Base-by-base conservation (phyloP, 306 rosid species). In the Lithocarpus polystachyus region DNA sequence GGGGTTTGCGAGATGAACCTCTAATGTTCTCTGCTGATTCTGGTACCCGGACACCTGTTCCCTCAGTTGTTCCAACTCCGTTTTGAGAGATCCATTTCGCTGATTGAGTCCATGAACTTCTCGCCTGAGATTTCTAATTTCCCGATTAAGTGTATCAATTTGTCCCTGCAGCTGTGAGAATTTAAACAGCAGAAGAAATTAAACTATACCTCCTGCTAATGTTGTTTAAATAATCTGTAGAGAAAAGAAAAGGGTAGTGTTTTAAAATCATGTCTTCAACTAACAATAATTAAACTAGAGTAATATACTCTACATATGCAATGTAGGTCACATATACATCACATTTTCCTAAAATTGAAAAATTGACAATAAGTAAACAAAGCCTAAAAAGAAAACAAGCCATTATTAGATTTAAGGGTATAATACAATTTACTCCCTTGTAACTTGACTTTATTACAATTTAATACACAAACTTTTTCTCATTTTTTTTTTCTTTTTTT, bases 101-200 rank as follows among this genome's bases (percentile, higher is more conserved):
- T 29, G 95, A 94, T 22, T 92, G 87, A 81, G 45, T 93, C 90
- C 45, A 37, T 37, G 2, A 37, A 7, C 45, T 7, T 37, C 11
- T 37, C 45, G 45, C 45, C 10, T 37, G 68, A 93, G 89, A 70
- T 89, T 82, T 15, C 79, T 28, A 43, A 91, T 91, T 89, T 91
- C 97, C 83, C 90, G 97, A 75, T 88, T 75, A 56, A 93, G 94
- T 55, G 87, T 85, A 75, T 89, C 92, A 59, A 89, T 72, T 79
- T 89, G 94, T 79, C 90, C 98, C 45, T 37, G 45, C 45, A 37
- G 10, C 45, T 37, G 45, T 37, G 45, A 37, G 11, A 37, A 37
- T 37, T 37, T 37, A 37, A 37, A 37, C 45, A 37, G 45, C 45
- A 37, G 45, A 37, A 37, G 45, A 37, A 37, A 37, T 37, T 37